Conservation (phyloP, 768 basidiomycete species). For the Russula emetica region DNA sequence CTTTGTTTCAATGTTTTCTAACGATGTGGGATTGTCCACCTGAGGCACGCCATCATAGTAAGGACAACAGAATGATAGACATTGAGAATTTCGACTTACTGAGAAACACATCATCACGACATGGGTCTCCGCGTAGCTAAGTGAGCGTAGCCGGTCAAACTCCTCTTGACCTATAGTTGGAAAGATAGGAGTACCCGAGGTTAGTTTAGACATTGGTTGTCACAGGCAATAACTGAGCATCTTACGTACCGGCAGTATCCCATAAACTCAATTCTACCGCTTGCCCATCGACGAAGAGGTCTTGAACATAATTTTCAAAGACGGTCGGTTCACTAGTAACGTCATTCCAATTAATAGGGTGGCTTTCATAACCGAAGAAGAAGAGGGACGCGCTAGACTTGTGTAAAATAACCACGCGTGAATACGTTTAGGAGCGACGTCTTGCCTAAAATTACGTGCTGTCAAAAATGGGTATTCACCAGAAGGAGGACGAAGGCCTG, state of each 20-base stretch:
- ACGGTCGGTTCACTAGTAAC: constrained; percentile 78
- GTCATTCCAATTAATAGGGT: background rate
- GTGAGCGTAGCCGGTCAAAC: constrained; percentile 86
- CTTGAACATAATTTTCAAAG: constrained; percentile 96
- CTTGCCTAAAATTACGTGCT: constrained; percentile 49
- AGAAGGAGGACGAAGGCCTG: constrained; percentile 15
- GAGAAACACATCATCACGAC: constrained; percentile 97
- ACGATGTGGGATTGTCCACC: constrained; percentile 92
- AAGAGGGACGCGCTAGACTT: constrained; percentile 70
- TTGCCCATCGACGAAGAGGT: constrained; percentile 81
- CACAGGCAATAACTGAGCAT: background rate
- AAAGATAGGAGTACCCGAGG: constrained; percentile 29
- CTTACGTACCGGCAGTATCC: constrained; percentile 86
- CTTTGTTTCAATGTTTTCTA: constrained; percentile 95
- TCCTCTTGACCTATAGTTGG: constrained; percentile 77
- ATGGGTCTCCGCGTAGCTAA: constrained; percentile 97
- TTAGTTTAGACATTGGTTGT: constrained; percentile 11
- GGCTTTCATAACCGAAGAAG: background rate
- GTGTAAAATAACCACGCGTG: constrained; percentile 88
- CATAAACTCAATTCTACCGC: constrained; percentile 88
- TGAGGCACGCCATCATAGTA: constrained; percentile 32
- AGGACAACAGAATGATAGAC: constrained; percentile 20
- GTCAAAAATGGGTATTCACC: constrained; percentile 17
- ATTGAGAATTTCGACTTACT: constrained; percentile 40
- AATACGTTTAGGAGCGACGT: constrained; percentile 86